Conservation (phyloP, 352 stramenopile genomes). For the Phytophthora cryptogea region DNA sequence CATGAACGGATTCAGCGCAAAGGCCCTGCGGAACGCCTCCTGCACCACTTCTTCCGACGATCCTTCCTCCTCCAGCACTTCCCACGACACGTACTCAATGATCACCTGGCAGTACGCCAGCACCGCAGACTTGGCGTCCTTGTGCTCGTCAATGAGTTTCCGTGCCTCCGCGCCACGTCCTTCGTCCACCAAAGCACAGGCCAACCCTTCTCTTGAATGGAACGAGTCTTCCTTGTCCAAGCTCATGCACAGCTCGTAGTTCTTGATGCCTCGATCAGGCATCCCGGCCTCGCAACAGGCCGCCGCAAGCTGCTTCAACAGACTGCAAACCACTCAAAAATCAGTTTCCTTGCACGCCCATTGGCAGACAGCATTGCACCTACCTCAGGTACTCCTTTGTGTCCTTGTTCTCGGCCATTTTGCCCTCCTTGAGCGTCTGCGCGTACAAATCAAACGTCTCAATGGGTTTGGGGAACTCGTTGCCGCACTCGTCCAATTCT, state of each 20-base stretch:
- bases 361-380: slow-evolving; percentile 1
- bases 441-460: slow-evolving; percentile 82
- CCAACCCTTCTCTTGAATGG: slow-evolving; percentile 68
- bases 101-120: slow-evolving; percentile 85
- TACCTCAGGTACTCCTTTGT: slow-evolving; percentile 76
- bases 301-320: slow-evolving; percentile 71
- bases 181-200: slow-evolving; percentile 83
- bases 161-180: slow-evolving; percentile 73
- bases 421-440: slow-evolving; percentile 52
- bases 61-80: slow-evolving; percentile 82
- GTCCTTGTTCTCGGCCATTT: slow-evolving; percentile 60
- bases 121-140: slow-evolving; percentile 56
- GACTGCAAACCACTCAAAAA: slow-evolving; percentile 9
- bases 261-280: slow-evolving; percentile 76
- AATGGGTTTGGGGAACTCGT: slow-evolving; percentile 74
- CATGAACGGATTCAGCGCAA: slow-evolving; percentile 82
- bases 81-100: slow-evolving; percentile 89
- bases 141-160: slow-evolving; percentile 68
- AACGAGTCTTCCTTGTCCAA: slow-evolving; percentile 69
- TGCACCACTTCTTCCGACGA: slow-evolving; percentile 81
- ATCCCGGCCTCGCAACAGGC: slow-evolving; percentile 76
- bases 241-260: slow-evolving; percentile 83
- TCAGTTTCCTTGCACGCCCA: slow-evolving; percentile 1
- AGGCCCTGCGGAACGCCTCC: slow-evolving; percentile 69
- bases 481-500: slow-evolving; percentile 77